Percentiles rank a stretch among this genome's conserved stretches.
phyloP scores from a whole-genome alignment of 2,329 filamentous ascomycete genomes.

The Apiospora rasikravindrae region DNA sequence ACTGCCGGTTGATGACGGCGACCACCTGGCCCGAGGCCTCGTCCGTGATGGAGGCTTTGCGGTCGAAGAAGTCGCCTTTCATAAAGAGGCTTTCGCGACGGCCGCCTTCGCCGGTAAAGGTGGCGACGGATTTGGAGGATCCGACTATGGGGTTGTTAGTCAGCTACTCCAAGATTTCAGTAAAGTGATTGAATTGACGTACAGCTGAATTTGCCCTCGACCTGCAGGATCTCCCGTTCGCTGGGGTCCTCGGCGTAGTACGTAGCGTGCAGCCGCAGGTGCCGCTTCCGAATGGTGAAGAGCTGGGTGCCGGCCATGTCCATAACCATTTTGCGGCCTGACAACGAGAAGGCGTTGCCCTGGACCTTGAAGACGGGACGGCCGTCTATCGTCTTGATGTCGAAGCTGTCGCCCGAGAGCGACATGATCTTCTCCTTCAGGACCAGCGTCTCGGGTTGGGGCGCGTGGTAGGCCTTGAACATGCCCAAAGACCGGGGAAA shows the following conservation, averaged over 20 bases:
- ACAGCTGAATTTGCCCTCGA: slow-evolving; percentile 61
- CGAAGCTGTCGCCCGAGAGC: slow-evolving; percentile 67
- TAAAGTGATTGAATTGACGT: slow-evolving; percentile 34
- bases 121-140: slow-evolving; percentile 59
- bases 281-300: slow-evolving; percentile 63
- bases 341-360: slow-evolving; percentile 58
- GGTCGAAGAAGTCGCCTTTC: slow-evolving; percentile 66
- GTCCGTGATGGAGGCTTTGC: slow-evolving; percentile 61
- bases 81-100: slow-evolving; percentile 55
- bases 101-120: slow-evolving; percentile 58
- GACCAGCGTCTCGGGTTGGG: slow-evolving; percentile 53
- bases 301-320: slow-evolving; percentile 60
- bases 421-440: slow-evolving; percentile 68
- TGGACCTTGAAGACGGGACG: slow-evolving; percentile 60
- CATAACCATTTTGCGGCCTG: slow-evolving; percentile 59
- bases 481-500: slow-evolving; percentile 38
- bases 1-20: slow-evolving; percentile 63
- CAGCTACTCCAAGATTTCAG: background rate
- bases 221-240: slow-evolving; percentile 55
- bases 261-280: slow-evolving; percentile 54
- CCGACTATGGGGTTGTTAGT: slow-evolving; percentile 45
- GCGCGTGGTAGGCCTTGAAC: slow-evolving; percentile 45
- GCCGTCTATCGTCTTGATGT: slow-evolving; percentile 61
- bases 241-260: slow-evolving; percentile 54
- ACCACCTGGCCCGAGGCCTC: slow-evolving; percentile 55